Evolutionary conservation across 768 basidiomycete genomes (phyloP).

Genomic region (Strobilomyces confusus): DNA sequence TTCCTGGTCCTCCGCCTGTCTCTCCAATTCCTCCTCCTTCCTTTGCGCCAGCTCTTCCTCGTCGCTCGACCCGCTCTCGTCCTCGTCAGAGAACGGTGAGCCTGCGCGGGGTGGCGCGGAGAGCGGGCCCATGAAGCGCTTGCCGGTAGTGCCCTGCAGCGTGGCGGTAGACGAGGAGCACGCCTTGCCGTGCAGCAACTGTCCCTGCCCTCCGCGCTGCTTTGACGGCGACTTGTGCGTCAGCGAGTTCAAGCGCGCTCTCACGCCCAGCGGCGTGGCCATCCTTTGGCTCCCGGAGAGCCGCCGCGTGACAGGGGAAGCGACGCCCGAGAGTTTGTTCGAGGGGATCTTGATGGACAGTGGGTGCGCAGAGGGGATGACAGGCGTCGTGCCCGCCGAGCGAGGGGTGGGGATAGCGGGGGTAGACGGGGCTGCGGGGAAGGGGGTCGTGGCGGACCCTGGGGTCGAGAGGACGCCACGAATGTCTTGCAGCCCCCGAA

Average conservation of each 20-base stretch:
- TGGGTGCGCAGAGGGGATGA: slow-evolving; percentile 9
- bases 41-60: slow-evolving; percentile 51
- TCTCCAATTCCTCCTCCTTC: slow-evolving; percentile 68
- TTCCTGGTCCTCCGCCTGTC: slow-evolving; percentile 66
- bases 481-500: slow-evolving; percentile 72
- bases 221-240: slow-evolving; percentile 48
- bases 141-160: slow-evolving; percentile 42
- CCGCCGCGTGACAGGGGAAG: slow-evolving; percentile 16
- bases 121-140: slow-evolving; percentile 24
- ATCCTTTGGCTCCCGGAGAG: slow-evolving; percentile 42
- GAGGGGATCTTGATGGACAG: slow-evolving; percentile 27
- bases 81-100: slow-evolving; percentile 52
- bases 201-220: slow-evolving; percentile 11
- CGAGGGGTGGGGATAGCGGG: slow-evolving; percentile 10
- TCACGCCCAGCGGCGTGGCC: slow-evolving; percentile 57
- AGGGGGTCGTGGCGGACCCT: slow-evolving; percentile 30
- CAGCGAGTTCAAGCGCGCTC: slow-evolving; percentile 68
- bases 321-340: slow-evolving; percentile 4
- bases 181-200: slow-evolving; percentile 37
- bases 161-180: slow-evolving; percentile 72
- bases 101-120: slow-evolving; percentile 36
- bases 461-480: slow-evolving; percentile 54
- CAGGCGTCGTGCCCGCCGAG: slow-evolving; percentile 15
- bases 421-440: slow-evolving; percentile 13
- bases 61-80: slow-evolving; percentile 52